phyloP scores from a whole-genome alignment of 495 filamentous ascomycete species.

The Sordaria brevicollis region DNA sequence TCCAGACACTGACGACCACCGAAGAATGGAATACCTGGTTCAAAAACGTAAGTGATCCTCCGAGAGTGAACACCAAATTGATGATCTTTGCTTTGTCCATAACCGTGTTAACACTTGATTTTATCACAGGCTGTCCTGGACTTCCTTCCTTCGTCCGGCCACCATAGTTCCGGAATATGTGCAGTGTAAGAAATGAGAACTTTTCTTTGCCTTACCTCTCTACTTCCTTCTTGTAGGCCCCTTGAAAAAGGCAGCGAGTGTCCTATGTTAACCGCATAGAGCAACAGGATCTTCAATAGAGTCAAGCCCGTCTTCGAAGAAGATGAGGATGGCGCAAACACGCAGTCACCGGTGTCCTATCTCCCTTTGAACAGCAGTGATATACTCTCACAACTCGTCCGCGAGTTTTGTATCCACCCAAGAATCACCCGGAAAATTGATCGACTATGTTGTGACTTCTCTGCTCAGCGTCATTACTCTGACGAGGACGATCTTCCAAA shows the following conservation, averaged over 20 bases:
- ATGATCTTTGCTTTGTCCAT: neutral
- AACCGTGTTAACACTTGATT: neutral
- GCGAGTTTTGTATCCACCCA: neutral
- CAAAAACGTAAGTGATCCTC: neutral
- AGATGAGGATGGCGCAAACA: neutral
- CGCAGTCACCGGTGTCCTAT: neutral
- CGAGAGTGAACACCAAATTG: neutral
- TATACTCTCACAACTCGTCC: neutral
- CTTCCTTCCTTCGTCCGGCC: neutral
- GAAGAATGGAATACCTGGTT: neutral
- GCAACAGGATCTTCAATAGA: neutral
- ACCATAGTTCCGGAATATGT: neutral
- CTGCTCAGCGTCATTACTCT: neutral
- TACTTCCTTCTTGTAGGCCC: neutral
- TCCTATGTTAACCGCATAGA: neutral
- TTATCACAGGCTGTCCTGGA: neutral
- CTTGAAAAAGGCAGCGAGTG: neutral
- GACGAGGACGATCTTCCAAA: neutral
- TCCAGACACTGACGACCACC: neutral
- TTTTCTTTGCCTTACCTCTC: neutral
- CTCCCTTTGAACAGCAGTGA: neutral
- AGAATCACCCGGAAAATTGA: neutral
- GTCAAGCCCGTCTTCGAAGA: neutral
- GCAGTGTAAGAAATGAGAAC: neutral
- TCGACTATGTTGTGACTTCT: neutral